These are phyloP conservation scores for Populus hybrid DNA, from an alignment of 441 rosid genomes.

Conservation along the genomic window DNA sequence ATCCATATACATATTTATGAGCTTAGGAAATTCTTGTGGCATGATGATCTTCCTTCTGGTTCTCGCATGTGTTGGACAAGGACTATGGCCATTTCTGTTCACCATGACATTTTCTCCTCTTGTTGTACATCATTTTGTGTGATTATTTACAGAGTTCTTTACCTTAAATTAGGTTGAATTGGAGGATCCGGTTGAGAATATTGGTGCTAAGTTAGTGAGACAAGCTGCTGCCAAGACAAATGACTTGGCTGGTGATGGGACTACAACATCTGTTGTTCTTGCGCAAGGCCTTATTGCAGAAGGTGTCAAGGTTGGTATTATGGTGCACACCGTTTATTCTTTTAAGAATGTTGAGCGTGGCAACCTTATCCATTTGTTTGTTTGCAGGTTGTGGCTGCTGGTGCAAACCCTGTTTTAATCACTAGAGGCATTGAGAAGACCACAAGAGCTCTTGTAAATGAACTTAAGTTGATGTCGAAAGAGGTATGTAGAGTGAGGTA, in stretches of 20 bases:
- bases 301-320: conserved; percentile 74
- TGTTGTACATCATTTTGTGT: no score
- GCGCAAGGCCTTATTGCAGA: conserved; percentile 96
- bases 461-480: conserved; percentile 43
- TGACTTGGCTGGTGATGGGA: conserved; percentile 97
- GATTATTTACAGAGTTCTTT: background rate
- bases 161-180: conserved; percentile 63
- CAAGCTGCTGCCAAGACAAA: conserved; percentile 98
- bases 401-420: conserved; percentile 86
- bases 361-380: background rate
- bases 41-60: background rate
- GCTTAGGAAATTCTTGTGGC: background rate
- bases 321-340: no score
- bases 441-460: conserved; percentile 43
- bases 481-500: no score
- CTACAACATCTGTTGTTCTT: conserved; percentile 97
- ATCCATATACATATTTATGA: background rate
- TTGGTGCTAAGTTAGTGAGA: conserved; percentile 93
- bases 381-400: conserved; percentile 71
- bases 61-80: no score
- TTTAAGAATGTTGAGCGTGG: no score
- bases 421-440: conserved; percentile 93
- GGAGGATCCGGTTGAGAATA: conserved; percentile 97
- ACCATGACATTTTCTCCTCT: no score
- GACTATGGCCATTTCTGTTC: no score